Evolutionary conservation across 345 rosid species (phyloP), one percentile per base, ranked within the genome.

Genomic region (Mercurialis annua): DNA sequence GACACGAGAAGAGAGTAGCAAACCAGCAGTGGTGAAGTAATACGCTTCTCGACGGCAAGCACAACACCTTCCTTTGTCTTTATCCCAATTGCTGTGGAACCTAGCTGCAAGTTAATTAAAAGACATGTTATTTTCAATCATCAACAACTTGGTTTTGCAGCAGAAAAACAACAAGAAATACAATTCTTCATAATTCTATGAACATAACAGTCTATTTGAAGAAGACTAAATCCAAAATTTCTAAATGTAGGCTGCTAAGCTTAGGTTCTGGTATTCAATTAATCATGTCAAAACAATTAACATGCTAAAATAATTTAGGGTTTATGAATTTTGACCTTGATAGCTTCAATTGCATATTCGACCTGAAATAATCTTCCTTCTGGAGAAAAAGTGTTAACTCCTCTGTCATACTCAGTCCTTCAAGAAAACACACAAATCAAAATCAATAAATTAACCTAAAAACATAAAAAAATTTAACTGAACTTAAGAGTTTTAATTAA

Each of bases 391-490:
- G 99, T 94, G 86, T 94, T 94, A 42, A 94, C 99, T 70, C 99
- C 97, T 80, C 99, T 83, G 68, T 94, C 99, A 75, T 94, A 94
- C 92, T 94, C 99, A 16, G 96, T 94, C 89, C 99, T 94, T 70
- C 10, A 26, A 50, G 12, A 67, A 11, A 71, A 29, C 14, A 58
- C 38, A 1, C 31, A 55, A 31, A 64, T 21, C 6, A 36, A 59
- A 26, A 58, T 21, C 8, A 50, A 24, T 31, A 65, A 33, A 38
- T 62, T 29, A 23, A 55, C 30, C 34, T 10, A 8, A 38, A 64
- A 18, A 63, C 7, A 50, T 42, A 55, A 6, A 31, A 36, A 23
- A 6, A 17, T 4, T 9, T 3, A 30, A 61, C 2, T 26, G 51
- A 43, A 61, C 26, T 6, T 12, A 15, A 16, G 10, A 20, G 40